These are phyloP conservation scores for Pleurotus platypus DNA, from an alignment of 768 basidiomycete species.

Conservation along the genomic window DNA sequence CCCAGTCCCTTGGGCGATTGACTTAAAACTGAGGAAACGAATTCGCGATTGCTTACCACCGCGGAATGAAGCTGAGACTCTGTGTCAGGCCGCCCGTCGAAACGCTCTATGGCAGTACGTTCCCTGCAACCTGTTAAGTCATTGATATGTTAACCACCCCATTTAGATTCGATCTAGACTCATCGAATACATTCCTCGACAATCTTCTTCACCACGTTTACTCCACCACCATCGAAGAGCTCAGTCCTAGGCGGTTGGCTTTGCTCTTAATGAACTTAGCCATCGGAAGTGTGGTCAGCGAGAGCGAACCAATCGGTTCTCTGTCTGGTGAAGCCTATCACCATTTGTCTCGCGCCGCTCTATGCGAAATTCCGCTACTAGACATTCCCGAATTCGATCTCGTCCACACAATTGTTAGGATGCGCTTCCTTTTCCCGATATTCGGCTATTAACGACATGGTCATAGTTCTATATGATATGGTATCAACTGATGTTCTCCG, in stretches of 20 bases:
- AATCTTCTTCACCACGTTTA: constrained; percentile 70
- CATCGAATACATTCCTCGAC: constrained; percentile 66
- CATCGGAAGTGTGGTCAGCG: constrained; percentile 67
- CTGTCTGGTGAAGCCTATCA: constrained; percentile 62
- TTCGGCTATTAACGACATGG: constrained; percentile 2
- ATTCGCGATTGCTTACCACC: constrained; percentile 64
- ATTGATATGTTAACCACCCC: no score
- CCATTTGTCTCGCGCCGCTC: constrained; percentile 61
- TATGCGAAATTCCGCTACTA: constrained; percentile 73
- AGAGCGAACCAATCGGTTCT: constrained; percentile 51
- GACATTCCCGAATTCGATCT: constrained; percentile 74
- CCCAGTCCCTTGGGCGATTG: constrained; percentile 65
- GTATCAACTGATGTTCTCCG: constrained; percentile 72
- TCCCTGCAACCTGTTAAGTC: not conserved
- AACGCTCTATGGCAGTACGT: constrained; percentile 76
- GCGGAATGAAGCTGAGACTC: constrained; percentile 50
- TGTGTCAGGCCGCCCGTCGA: constrained; percentile 60
- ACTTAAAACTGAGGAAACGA: constrained; percentile 58
- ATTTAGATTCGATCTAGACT: constrained; percentile 61
- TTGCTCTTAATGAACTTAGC: constrained; percentile 71
- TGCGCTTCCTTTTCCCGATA: constrained; percentile 8
- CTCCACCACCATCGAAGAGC: constrained; percentile 51
- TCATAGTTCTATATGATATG: constrained; percentile 63
- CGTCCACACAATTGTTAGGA: constrained; percentile 58
- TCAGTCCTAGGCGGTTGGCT: constrained; percentile 65